These are phyloP conservation scores for Penicillium sp. DNA, from an alignment of 2,329 filamentous ascomycete species.

Conservation along the genomic window DNA sequence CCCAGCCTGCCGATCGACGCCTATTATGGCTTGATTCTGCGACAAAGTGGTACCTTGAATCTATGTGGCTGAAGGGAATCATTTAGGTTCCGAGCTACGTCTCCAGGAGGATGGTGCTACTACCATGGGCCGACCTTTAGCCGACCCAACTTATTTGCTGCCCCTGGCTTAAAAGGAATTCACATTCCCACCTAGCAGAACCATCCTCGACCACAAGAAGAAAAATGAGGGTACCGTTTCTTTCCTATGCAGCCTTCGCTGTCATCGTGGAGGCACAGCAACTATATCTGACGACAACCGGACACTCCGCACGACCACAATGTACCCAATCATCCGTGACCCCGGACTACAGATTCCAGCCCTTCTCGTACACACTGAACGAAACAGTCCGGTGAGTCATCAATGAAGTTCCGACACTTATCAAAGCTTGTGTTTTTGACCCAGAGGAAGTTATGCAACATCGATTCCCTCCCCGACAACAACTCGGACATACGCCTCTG, in stretches of 20 bases:
- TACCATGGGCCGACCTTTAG: conserved; percentile 1
- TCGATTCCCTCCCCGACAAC: conserved; percentile 34
- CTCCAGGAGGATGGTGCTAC: neutral
- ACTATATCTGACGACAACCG: conserved; percentile 30
- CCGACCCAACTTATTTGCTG: neutral
- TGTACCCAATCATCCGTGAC: conserved; percentile 23
- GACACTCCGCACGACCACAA: conserved; percentile 25
- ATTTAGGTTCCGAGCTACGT: neutral
- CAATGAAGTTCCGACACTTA: neutral
- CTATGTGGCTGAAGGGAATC: neutral
- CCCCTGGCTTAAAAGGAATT: neutral
- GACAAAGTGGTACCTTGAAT: neutral
- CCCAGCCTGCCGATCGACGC: neutral
- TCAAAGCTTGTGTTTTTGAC: neutral
- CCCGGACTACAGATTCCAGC: conserved; percentile 27
- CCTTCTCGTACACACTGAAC: conserved; percentile 32
- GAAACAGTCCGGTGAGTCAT: conserved; percentile 28
- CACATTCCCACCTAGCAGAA: neutral
- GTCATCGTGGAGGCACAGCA: conserved; percentile 22
- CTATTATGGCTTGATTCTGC: neutral
- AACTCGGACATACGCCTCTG: conserved; percentile 31
- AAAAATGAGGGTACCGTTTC: neutral
- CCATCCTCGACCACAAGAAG: neutral
- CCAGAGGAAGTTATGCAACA: conserved; percentile 29
- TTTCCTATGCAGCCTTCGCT: conserved; percentile 7